A percentile compares a stretch with the other conserved stretches of the same genome.
phyloP scores from a whole-genome alignment of 768 basidiomycete species.

The Glaciozyma antarctica region DNA sequence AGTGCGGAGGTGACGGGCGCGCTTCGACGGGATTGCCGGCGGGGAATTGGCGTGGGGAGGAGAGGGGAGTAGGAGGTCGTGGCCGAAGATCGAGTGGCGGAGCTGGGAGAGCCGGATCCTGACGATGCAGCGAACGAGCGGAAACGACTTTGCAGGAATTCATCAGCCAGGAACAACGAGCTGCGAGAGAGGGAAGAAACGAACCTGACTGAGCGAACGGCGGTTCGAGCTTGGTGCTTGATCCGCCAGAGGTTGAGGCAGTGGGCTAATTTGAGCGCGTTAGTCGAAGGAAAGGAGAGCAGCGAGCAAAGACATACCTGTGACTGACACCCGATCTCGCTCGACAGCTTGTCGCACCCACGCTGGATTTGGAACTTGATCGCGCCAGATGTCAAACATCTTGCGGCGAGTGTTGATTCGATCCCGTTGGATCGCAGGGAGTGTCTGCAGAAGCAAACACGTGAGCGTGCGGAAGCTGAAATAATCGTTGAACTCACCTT shows the following conservation, averaged over 20 bases:
- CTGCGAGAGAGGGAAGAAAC: neutral
- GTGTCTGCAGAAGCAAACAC: neutral
- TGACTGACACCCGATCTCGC: neutral
- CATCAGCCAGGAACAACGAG: neutral
- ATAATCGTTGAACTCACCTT: constrained; percentile 1
- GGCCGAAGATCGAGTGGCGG: too few relatives aligned
- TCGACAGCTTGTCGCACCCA: neutral
- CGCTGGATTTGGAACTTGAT: neutral
- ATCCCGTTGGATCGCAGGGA: neutral
- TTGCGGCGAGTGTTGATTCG: neutral
- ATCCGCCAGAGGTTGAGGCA: neutral
- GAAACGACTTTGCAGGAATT: neutral
- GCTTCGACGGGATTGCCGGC: neutral
- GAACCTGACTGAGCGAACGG: neutral
- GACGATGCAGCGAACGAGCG: too few relatives aligned
- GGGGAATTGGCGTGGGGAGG: too few relatives aligned
- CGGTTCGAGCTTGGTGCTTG: neutral
- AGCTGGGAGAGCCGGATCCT: too few relatives aligned
- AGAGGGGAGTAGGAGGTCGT: too few relatives aligned
- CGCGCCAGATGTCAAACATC: neutral
- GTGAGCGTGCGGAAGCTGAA: neutral
- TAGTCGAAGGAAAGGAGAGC: neutral
- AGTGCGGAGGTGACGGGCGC: neutral
- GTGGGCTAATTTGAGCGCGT: neutral
- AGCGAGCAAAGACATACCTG: neutral